phyloP scores from a whole-genome alignment of 257 asterid genomes.

The Solanum boliviense region DNA sequence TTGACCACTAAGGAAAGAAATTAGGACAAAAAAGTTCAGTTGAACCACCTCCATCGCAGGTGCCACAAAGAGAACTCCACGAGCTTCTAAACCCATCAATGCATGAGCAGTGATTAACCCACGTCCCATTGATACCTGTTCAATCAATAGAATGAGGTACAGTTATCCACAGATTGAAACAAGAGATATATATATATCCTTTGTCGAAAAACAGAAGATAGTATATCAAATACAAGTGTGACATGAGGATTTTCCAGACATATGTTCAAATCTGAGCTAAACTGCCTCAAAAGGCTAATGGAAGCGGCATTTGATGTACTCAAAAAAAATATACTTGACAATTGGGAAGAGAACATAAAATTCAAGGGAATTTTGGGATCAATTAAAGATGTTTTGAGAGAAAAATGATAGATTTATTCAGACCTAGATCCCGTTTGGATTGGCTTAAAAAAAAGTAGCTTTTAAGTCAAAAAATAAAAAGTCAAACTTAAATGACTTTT shows the following conservation, averaged over 20 bases:
- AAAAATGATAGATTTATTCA: neutral
- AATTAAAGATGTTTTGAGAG: neutral
- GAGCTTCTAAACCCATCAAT: constrained; percentile 83
- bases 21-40: neutral
- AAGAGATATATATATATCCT: neutral
- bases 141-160: constrained; percentile 5
- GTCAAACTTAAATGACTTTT: neutral
- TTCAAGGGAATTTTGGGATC: neutral
- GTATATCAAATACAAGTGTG: neutral
- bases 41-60: constrained; percentile 79
- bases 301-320: neutral
- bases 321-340: neutral
- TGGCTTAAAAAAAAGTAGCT: neutral
- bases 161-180: neutral
- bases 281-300: neutral
- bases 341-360: neutral
- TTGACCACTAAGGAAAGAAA: neutral
- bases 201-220: neutral
- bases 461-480: neutral
- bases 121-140: constrained; percentile 84
- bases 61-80: constrained; percentile 76
- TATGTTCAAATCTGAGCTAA: neutral
- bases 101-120: constrained; percentile 90
- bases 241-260: neutral
- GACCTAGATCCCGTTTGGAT: neutral